These are phyloP conservation scores for Tulasnella sp. DNA, from an alignment of 768 basidiomycete genomes.

Conservation along the genomic window DNA sequence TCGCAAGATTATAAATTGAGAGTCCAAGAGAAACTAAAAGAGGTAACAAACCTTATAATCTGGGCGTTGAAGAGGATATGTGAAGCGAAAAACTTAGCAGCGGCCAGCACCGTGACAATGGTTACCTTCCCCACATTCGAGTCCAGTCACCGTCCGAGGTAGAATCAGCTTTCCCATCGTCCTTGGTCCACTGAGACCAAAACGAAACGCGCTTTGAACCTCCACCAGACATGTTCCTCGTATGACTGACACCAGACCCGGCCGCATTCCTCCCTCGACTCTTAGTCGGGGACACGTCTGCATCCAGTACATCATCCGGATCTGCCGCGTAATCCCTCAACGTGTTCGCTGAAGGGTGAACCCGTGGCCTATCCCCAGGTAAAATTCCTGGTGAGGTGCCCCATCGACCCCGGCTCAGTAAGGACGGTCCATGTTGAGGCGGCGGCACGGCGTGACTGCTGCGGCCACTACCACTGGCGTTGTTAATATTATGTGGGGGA, in stretches of 20 bases:
- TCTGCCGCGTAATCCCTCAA: conserved; percentile 6
- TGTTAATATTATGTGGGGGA: conserved; percentile 1
- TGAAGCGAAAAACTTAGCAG: not conserved
- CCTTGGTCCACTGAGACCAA: not conserved
- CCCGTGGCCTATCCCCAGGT: no score
- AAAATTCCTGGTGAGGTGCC: no score
- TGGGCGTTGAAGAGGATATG: conserved; percentile 1
- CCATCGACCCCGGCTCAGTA: not conserved
- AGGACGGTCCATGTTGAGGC: not conserved
- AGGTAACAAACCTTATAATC: no score
- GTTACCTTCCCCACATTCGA: not conserved
- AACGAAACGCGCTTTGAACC: not conserved
- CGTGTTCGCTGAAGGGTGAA: not conserved
- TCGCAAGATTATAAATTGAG: no score
- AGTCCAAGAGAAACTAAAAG: no score
- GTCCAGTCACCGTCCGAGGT: not conserved
- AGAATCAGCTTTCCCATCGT: not conserved
- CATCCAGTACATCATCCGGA: not conserved
- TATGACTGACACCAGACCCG: not conserved
- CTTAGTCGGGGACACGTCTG: no score
- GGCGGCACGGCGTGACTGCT: not conserved
- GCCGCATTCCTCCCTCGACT: not conserved
- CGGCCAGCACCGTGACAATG: not conserved
- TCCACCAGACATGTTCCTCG: no score
- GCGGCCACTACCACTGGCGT: not conserved